Evolutionary conservation across 805 yeast species (phyloP), one percentile per base, ranked within the genome.

Genomic region (Priceomyces carsonii): DNA sequence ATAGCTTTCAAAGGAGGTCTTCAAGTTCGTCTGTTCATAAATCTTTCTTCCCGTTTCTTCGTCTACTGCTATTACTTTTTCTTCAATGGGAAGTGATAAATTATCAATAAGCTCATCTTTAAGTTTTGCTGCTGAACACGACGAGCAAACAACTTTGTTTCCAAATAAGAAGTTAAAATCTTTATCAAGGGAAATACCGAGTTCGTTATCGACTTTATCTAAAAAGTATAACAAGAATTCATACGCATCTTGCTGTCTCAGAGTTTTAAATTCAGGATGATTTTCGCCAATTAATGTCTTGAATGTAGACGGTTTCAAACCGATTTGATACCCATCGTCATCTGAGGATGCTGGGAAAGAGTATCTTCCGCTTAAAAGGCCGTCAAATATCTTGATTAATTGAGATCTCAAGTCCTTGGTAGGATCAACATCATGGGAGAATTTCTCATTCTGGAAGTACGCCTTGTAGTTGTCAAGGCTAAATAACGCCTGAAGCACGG

Each of bases 231-330:
- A 61, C 60, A 89, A 75, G 53, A 89, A 93, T 57, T 93, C 99
- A 66, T 81, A 85, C 0, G 98, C 93, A 65, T 93, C 99, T 58
- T 93, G 99, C 55, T 93, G 99, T 47, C 80, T 78, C 72, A 82
- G 85, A 0, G 95, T 81, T 29, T 81, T 71, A 49, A 93, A 93
- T 51, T 93, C 99, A 12, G 70, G 69, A 57, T 93, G 95, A 23
- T 78, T 77, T 33, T 74, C 73, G 3, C 96, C 96, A 34, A 93
- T 69, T 17, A 88, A 63, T 6, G 77, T 66, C 56, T 91, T 91
- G 60, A 93, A 81, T 31, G 83, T 71, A 1, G 77, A 66, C 0
- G 96, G 96, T 34, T 78, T 75, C 13, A 93, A 71, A 4, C 98
- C 97, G 26, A 66, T 52, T 53, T 87, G 93, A 55, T 80, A 86